Base-by-base conservation (phyloP, 2,329 filamentous ascomycete genomes). In the Coniella vitis region DNA sequence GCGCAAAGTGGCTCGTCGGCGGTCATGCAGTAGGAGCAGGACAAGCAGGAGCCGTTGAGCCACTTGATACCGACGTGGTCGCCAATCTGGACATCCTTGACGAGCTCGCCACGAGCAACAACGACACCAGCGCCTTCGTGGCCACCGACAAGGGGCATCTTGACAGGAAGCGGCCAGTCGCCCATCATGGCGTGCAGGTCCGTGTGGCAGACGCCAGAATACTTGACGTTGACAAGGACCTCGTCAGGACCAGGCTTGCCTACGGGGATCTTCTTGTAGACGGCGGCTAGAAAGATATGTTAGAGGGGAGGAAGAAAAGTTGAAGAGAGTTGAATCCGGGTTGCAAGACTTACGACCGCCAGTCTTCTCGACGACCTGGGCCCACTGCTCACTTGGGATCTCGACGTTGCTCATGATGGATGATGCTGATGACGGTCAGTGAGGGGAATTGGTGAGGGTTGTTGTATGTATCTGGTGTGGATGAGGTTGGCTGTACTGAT, bases 171-270 rank as follows among this genome's bases (percentile, higher is more conserved):
- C 45, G 90, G 89, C 89, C 90, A 95, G 72, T 95, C 89, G 48
- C 89, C 90, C 55, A 87, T 86, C 68, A 91, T 78, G 60, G 87
- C 88, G 66, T 80, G 76, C 41, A 76, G 75, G 67, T 94, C 88
- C 35, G 89, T 93, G 74, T 94, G 81, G 48, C 76, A 73, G 22
- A 77, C 83, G 35, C 79, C 82, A 0, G 87, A 89, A 68, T 93
- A 88, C 73, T 94, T 95, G 53, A 94, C 87, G 67, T 88, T 94
- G 31, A 95, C 78, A 48, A 96, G 85, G 58, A 95, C 87, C 70
- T 96, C 87, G 71, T 95, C 90, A 45, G 90, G 84, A 19, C 84
- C 88, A 35, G 90, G 90, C 66, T 83, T 79, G 55, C 75, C 76
- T 45, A 95, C 89, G 57, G 87, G 84, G 61, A 96, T 91, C 70